Evolutionary conservation across 805 yeast species (phyloP), one percentile per base, ranked within the genome.

Genomic region (Suhomyces tanzawaensis): DNA sequence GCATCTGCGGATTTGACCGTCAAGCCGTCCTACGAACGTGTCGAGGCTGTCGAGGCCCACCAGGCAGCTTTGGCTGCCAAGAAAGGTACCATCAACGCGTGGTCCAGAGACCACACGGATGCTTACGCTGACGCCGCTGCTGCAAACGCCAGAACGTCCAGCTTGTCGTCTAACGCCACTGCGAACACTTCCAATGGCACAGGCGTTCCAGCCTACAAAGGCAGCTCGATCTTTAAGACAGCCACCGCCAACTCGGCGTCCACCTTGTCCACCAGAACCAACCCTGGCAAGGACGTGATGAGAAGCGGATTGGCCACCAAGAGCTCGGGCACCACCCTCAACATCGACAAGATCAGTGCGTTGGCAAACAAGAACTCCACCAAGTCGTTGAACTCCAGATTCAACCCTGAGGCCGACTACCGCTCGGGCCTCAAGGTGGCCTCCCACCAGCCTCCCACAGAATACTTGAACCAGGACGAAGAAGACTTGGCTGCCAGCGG

Each of bases 1-100:
- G 76, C 85, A 5, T 75, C 80, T 9, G 63, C 84, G 2, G 85
- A 80, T 57, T 68, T 81, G 31, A 71, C 79, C 2, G 76, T 82
- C 26, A 76, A 74, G 44, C 79, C 87, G 11, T 47, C 67, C 11
- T 84, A 82, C 57, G 81, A 78, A 57, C 66, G 90, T 42, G 74
- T 81, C 13, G 30, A 27, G 9, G 70, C 81, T 6, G 64, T 55
- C 6, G 86, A 78, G 37, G 86, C 86, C 12, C 85, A 82, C 27
- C 72, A 74, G 17, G 87, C 87, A 34, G 87, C 88, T 2, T 52
- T 54, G 34, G 71, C 72, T 7, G 74, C 71, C 35, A 64, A 51
- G 31, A 48, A 47, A 46, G 68, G 74, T 14, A 67, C 72, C 34
- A 72, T 76, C 29, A 57, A 57, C 32, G 71, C 72, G 12, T 77